Evolutionary conservation across 768 basidiomycete species (phyloP).

Genomic region (Hysterangium stoloniferum): DNA sequence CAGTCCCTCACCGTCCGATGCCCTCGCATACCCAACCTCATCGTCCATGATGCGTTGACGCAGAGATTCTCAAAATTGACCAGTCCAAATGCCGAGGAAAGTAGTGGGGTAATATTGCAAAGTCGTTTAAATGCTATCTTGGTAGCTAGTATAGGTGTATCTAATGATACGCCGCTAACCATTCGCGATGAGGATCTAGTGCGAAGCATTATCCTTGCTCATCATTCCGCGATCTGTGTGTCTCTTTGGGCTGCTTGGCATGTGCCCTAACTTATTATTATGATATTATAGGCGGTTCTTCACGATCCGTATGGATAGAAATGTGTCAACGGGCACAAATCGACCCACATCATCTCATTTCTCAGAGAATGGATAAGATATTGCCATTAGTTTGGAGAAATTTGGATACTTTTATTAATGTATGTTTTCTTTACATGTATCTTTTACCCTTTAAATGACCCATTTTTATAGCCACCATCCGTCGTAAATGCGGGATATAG

Average conservation of each 20-base stretch:
- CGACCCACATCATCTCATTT: conserved; percentile 61
- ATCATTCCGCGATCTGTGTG: conserved; percentile 63
- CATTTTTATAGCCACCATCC: conserved; percentile 22
- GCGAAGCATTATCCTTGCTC: conserved; percentile 57
- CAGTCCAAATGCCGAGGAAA: conserved; percentile 27
- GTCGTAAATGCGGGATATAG: conserved; percentile 54
- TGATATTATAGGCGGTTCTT: conserved; percentile 32
- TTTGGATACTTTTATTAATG: conserved; percentile 40
- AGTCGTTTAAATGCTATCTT: conserved; percentile 46
- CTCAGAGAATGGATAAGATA: conserved; percentile 40
- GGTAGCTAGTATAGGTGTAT: conserved; percentile 41
- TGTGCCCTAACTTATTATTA: neutral
- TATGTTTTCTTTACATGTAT: conserved; percentile 18
- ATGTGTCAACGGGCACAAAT: conserved; percentile 58
- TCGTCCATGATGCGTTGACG: conserved; percentile 55
- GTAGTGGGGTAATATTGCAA: conserved; percentile 39
- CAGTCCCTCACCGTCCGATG: conserved; percentile 27
- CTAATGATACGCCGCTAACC: conserved; percentile 32
- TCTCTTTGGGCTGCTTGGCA: conserved; percentile 12
- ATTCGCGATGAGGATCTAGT: conserved; percentile 41
- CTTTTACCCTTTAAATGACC: neutral
- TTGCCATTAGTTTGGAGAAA: conserved; percentile 43
- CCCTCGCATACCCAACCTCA: conserved; percentile 42
- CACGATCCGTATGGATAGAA: conserved; percentile 74
- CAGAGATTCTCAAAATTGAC: conserved; percentile 32